Conservation (phyloP, 306 rosid species). For the Trichosanthes truncata region DNA sequence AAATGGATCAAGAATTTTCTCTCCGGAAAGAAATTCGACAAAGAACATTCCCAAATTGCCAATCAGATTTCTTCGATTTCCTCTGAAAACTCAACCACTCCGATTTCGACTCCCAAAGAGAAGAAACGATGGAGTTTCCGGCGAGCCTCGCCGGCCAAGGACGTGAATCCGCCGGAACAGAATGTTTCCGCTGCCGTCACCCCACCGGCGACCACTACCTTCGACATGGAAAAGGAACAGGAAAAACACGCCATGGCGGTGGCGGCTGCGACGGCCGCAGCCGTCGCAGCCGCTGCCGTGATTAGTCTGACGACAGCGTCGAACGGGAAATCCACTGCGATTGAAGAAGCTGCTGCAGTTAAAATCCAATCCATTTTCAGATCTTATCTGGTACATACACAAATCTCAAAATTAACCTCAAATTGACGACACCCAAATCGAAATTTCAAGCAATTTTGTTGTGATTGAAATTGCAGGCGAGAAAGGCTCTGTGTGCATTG, state of each 20-base stretch:
- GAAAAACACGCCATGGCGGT: constrained; percentile 58
- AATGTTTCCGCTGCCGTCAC: constrained; percentile 6
- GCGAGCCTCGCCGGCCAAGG: constrained; percentile 71
- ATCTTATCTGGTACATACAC: constrained; percentile 53
- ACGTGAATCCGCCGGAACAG: constrained; percentile 22
- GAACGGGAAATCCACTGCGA: constrained; percentile 18
- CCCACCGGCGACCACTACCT: constrained; percentile 14
- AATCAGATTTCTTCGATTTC: constrained; percentile 24
- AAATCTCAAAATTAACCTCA: background rate
- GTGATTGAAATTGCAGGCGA: constrained; percentile 42
- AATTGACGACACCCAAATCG: background rate
- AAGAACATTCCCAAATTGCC: constrained; percentile 23
- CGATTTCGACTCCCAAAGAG: constrained; percentile 54
- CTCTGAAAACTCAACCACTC: constrained; percentile 45
- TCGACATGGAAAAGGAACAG: constrained; percentile 43
- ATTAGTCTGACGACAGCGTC: constrained; percentile 38
- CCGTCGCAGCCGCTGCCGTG: constrained; percentile 52
- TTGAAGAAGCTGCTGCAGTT: constrained; percentile 60
- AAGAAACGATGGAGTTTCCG: constrained; percentile 85
- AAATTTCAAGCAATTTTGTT: background rate
- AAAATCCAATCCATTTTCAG: constrained; percentile 76
- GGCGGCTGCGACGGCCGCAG: constrained; percentile 53
- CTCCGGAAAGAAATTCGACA: constrained; percentile 56
- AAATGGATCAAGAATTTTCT: constrained; percentile 73
- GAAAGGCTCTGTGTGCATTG: constrained; percentile 74